Evolutionary conservation across 768 basidiomycete species (phyloP).

Genomic region (Neoboletus subvelutipes): DNA sequence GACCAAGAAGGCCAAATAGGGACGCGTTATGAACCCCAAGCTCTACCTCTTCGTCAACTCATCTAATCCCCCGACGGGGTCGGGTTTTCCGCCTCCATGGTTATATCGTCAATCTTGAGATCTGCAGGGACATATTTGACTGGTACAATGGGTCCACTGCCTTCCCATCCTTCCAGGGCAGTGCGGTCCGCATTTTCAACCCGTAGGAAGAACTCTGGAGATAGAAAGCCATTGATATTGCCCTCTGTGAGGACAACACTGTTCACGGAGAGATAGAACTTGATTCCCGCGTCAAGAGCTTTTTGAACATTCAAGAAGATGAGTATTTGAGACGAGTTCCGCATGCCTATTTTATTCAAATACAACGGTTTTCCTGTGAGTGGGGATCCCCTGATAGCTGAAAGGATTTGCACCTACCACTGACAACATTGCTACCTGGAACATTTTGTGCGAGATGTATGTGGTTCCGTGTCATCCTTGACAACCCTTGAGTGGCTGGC

Average conservation of each 20-base stretch:
- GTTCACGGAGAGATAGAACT: slow-evolving; percentile 79
- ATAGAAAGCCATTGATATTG: slow-evolving; percentile 58
- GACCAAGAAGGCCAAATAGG: not conserved
- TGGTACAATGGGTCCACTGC: not conserved
- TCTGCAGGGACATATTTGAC: not conserved
- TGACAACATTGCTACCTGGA: slow-evolving; percentile 62
- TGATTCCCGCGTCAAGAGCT: slow-evolving; percentile 65
- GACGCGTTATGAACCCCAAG: not conserved
- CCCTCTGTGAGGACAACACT: slow-evolving; percentile 89
- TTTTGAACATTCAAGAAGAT: slow-evolving; percentile 79
- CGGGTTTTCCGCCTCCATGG: not conserved
- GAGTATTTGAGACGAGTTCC: slow-evolving; percentile 70
- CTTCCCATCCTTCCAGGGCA: slow-evolving; percentile 25
- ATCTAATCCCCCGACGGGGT: not conserved
- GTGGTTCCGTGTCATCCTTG: slow-evolving; percentile 86
- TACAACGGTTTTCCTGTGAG: not conserved
- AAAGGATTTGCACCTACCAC: slow-evolving; percentile 53
- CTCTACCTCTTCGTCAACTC: not conserved
- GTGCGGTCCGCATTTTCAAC: slow-evolving; percentile 50
- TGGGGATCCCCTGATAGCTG: not conserved
- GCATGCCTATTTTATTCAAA: slow-evolving; percentile 61
- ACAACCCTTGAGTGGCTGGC: slow-evolving; percentile 68
- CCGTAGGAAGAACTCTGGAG: slow-evolving; percentile 61
- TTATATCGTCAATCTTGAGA: not conserved
- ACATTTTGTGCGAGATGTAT: slow-evolving; percentile 89